phyloP scores from a whole-genome alignment of 306 rosid genomes.

The Cucumis cinereus region DNA sequence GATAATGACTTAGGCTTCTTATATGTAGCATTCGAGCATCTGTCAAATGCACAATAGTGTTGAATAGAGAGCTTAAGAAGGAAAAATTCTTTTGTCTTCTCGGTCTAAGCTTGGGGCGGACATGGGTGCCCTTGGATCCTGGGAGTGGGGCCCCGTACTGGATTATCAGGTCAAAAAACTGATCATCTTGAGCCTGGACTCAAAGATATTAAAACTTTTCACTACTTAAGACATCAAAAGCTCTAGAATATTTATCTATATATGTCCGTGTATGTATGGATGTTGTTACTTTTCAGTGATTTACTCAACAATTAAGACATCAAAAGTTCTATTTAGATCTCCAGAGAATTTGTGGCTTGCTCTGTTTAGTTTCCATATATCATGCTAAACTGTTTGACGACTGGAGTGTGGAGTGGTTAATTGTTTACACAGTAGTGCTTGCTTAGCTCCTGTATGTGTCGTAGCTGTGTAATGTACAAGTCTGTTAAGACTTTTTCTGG shows the following conservation, averaged over 20 bases:
- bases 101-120: not conserved
- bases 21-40: not conserved
- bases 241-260: not conserved
- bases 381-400: not conserved
- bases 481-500: not conserved
- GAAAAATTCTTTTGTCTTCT: not conserved
- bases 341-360: not conserved
- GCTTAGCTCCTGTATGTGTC: not conserved
- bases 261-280: not conserved
- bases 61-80: not conserved
- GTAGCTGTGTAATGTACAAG: not conserved
- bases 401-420: not conserved
- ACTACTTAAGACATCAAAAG: not conserved
- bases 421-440: not conserved
- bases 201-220: not conserved
- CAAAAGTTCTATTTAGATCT: too few relatives aligned
- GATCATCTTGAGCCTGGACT: not conserved
- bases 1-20: not conserved
- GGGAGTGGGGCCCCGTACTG: not conserved
- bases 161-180: not conserved
- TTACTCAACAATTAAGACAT: not conserved
- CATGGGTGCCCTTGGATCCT: not conserved
- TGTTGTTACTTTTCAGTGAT: not conserved
- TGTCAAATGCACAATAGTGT: not conserved
- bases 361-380: not conserved